Percentiles rank a stretch among this genome's conserved stretches.
Evolutionary conservation across 768 basidiomycete species (phyloP).

Genomic region (Lyophyllum decastes): DNA sequence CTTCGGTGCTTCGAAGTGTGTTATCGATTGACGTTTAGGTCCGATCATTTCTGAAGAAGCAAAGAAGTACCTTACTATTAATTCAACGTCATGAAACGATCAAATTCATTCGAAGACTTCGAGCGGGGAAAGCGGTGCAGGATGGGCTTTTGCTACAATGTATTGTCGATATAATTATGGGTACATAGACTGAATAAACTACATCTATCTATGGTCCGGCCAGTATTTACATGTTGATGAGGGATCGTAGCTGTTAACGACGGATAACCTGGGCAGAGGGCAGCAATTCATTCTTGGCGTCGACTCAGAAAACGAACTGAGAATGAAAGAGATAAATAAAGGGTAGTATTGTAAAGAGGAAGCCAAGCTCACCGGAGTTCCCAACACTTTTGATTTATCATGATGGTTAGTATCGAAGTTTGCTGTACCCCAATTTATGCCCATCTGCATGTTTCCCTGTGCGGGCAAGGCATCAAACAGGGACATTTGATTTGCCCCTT

Average conservation of each 20-base stretch:
- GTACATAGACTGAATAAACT: constrained; percentile 8
- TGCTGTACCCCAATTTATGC: constrained; percentile 30
- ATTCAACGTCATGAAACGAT: not conserved
- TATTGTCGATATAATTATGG: not conserved
- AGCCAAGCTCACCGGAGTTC: constrained; percentile 26
- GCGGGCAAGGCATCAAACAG: constrained; percentile 29
- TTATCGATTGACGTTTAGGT: not conserved
- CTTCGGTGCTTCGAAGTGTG: not conserved
- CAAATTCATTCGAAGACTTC: not conserved
- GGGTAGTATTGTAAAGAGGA: constrained; percentile 15
- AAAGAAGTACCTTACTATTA: not conserved
- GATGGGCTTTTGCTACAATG: constrained; percentile 10
- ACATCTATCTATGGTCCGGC: constrained; percentile 20
- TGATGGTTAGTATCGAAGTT: constrained; percentile 28
- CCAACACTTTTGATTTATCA: constrained; percentile 31
- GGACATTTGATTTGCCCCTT: constrained; percentile 31
- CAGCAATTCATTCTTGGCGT: not conserved
- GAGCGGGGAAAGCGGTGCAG: not conserved
- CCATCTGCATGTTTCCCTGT: constrained; percentile 29
- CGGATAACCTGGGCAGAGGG: not conserved
- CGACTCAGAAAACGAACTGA: constrained; percentile 21
- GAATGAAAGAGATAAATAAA: constrained; percentile 1
- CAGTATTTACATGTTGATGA: constrained; percentile 8
- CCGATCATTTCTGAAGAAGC: not conserved
- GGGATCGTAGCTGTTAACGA: not conserved